Percentiles rank a stretch among this genome's conserved stretches.
These are phyloP conservation scores for Tetrahymena elliotti DNA, from an alignment of 73 alveolate species.

Conservation along the genomic window DNA sequence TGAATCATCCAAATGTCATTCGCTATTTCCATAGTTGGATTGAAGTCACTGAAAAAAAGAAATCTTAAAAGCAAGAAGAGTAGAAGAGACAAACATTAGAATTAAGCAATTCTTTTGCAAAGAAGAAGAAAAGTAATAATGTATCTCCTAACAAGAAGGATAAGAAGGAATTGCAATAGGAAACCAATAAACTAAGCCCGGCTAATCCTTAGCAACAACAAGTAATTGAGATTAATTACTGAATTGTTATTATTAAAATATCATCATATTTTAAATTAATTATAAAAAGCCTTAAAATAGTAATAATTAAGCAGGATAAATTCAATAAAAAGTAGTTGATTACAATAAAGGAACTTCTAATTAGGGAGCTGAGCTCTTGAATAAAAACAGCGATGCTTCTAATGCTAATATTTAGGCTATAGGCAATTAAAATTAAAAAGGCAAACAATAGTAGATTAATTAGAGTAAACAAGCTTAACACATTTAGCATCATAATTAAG, in stretches of 20 bases:
- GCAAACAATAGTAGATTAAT: neutral
- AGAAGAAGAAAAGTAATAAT: neutral
- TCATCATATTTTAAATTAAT: neutral
- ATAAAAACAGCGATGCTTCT: neutral
- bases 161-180: neutral
- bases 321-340: neutral
- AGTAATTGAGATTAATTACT: neutral
- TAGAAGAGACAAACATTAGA: slow-evolving; percentile 1
- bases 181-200: neutral
- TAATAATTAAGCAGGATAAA: neutral
- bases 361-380: neutral
- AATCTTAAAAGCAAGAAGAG: neutral
- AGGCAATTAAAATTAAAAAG: neutral
- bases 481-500: neutral
- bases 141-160: neutral
- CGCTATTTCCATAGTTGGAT: slow-evolving; percentile 42
- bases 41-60: slow-evolving; percentile 11
- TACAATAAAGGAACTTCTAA: neutral
- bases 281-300: neutral
- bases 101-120: neutral
- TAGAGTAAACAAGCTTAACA: neutral
- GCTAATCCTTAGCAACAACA: neutral
- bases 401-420: neutral
- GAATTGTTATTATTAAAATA: neutral
- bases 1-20: slow-evolving; percentile 33